Evolutionary conservation across 768 basidiomycete species (phyloP), one percentile per base, ranked within the genome.

Genomic region (Boletus rubescentipes): DNA sequence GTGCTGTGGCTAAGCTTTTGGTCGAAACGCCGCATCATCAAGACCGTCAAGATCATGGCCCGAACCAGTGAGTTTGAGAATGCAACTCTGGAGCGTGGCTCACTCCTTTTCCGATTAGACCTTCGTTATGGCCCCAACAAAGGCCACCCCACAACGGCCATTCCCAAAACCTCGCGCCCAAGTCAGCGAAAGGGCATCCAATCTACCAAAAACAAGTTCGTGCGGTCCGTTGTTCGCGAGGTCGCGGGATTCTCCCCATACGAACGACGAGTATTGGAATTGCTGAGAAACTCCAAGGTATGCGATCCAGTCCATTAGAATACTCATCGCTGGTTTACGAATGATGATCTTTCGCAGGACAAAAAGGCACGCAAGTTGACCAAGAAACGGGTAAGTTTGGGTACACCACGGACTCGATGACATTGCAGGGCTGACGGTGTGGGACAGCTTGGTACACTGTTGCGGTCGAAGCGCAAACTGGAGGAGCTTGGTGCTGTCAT

Each of bases 331-430:
- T 2, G 0, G 18, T 18, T 29, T n/a, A 21, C 54, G 29, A 47
- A 52, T 35, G 8, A 12, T 40, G 31, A 18, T 46, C 16, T 10
- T 14, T 44, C 53, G 41, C 67, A 93, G 93, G 96, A 99, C 75
- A 99, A 99, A 86, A 98, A 96, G 78, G 96, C 96, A 55, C 84
- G 93, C 74, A 98, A 98, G 80, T 80, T 98, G 81, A 95, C 94
- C 65, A 99, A 99, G 87, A 98, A 96, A 82, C 87, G 94, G 82
- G 96, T 97, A 68, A 64, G 87, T 84, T n/a, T 53, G 20, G 34
- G 21, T 46, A 53, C 34, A 1, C 32, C 16, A 20, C 21, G 35
- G 20, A 5, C 4, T 16, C 6, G 44, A 21, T 26, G 46, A 5
- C 9, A 18, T 15, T 0, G 0, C 5, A 12, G n/a, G 30, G 7